Base-by-base conservation (phyloP, 1,139 yeast species). In the Scheffersomyces cryptocercus region DNA sequence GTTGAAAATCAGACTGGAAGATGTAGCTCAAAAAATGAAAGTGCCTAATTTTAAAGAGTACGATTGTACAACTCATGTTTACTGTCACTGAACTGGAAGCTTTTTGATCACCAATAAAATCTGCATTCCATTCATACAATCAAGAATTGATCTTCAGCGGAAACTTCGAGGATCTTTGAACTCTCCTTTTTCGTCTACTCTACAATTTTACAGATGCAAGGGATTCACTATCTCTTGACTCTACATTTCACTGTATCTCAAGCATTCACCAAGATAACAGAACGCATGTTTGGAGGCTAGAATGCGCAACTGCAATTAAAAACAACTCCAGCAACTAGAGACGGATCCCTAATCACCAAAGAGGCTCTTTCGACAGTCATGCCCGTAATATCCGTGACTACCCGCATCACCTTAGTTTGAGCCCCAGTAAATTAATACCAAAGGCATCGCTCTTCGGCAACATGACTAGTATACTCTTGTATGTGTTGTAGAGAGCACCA, bases 401-500 rank as follows among this genome's bases (percentile, higher is more conserved):
- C 69, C 66, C 65, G 42, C 54, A 52, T 47, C 51, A 41, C 26
- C 26, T 20, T 20, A 8, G 26, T 20, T 20, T 6, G 26, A 20
- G 26, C 26, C 26, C 26, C 26, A 20, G 26, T 20, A 20, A 20
- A 20, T 20, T 20, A 20, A 20, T 20, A 20, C 26, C 26, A 36
- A 38, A 28, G 15, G 38, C 33, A 38, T 37, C 20, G 31, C 35
- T 31, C 24, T 9, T 14, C 35, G 24, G 6, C 32, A 37, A 44
- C 46, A 48, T 45, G 62, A 58, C 68, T 67, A 69, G 77, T 70
- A 47, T 65, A 64, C 77, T 74, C 69, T 73, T 57, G 79, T 59
- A 71, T 70, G 73, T 62, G 78, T 74, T 74, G 79, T 74, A 74
- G 79, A 73, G 79, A 74, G 79, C 71, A 60, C 55, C 68, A 67